Evolutionary conservation across 306 rosid genomes (phyloP).

Genomic region (Vachellia pachyceras): DNA sequence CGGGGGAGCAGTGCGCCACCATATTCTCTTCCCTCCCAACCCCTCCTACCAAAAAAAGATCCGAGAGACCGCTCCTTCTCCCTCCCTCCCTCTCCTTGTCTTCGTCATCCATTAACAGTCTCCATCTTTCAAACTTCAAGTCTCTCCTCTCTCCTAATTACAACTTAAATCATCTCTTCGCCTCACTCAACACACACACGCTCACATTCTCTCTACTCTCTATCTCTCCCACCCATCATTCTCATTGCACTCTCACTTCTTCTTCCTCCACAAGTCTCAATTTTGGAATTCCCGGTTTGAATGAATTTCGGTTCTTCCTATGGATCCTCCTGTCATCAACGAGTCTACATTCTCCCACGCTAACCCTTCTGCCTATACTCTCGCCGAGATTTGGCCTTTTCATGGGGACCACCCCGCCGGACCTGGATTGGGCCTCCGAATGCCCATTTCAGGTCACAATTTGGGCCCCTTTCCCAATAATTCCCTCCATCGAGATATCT

Average conservation of each 20-base stretch:
- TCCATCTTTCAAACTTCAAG: background rate
- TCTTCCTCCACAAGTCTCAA: background rate
- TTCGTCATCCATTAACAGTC: slow-evolving; percentile 17
- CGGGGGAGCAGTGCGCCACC: slow-evolving; percentile 1
- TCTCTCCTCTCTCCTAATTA: slow-evolving; percentile 8
- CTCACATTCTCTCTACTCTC: background rate
- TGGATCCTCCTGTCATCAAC: slow-evolving; percentile 80
- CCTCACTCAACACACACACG: background rate
- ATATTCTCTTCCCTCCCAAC: background rate
- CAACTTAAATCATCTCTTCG: background rate
- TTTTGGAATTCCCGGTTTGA: slow-evolving; percentile 15
- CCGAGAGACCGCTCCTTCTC: background rate
- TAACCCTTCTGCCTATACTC: slow-evolving; percentile 70
- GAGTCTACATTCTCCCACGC: slow-evolving; percentile 82
- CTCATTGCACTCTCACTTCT: background rate
- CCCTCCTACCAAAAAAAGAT: background rate
- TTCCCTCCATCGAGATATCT: slow-evolving; percentile 54
- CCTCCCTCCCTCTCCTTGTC: background rate
- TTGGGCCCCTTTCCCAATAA: slow-evolving; percentile 44
- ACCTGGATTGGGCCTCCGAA: slow-evolving; percentile 56
- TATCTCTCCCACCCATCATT: background rate
- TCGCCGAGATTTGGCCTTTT: slow-evolving; percentile 87
- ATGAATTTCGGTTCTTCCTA: slow-evolving; percentile 42
- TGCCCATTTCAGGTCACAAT: slow-evolving; percentile 33
- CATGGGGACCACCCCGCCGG: slow-evolving; percentile 31